Evolutionary conservation across 768 basidiomycete species (phyloP).

Genomic region (Trametes cubensis): DNA sequence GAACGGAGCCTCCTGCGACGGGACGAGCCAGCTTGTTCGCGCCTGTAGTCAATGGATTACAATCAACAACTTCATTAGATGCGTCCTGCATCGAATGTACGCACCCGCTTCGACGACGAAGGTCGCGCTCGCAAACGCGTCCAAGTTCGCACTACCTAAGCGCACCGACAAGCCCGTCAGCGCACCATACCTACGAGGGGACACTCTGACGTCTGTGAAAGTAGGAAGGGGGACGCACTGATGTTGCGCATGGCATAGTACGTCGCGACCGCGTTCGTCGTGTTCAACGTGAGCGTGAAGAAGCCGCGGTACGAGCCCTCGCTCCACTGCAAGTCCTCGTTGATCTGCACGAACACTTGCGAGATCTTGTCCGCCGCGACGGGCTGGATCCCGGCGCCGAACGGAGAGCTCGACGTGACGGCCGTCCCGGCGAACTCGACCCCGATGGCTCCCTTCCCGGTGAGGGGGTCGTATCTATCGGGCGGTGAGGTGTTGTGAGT

Average conservation of each 20-base stretch:
- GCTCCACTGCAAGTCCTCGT: slow-evolving; percentile 60
- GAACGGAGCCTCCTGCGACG: slow-evolving; percentile 49
- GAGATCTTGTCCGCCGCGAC: slow-evolving; percentile 44
- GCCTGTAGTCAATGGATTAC: slow-evolving; percentile 30
- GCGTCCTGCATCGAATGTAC: slow-evolving; percentile 6
- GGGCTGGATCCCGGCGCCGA: slow-evolving; percentile 45
- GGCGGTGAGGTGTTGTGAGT: neutral
- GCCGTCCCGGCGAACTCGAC: slow-evolving; percentile 68
- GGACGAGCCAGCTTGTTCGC: slow-evolving; percentile 52
- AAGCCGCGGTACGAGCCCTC: slow-evolving; percentile 63
- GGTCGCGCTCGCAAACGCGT: slow-evolving; percentile 47
- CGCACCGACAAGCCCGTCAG: neutral
- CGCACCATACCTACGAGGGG: neutral
- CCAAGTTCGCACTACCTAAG: slow-evolving; percentile 47
- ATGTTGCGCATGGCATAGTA: slow-evolving; percentile 57
- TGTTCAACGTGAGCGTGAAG: slow-evolving; percentile 54
- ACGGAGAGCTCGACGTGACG: slow-evolving; percentile 53
- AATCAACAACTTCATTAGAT: neutral
- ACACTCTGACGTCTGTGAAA: too few relatives aligned
- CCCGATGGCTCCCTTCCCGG: slow-evolving; percentile 53
- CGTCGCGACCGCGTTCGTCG: slow-evolving; percentile 50
- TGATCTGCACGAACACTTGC: slow-evolving; percentile 40
- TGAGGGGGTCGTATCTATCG: slow-evolving; percentile 48
- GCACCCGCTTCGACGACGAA: slow-evolving; percentile 42
- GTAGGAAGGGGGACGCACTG: slow-evolving; percentile 37